Base-by-base conservation (phyloP, 176 grass and related monocot genomes). In the Oryza longistaminata region DNA sequence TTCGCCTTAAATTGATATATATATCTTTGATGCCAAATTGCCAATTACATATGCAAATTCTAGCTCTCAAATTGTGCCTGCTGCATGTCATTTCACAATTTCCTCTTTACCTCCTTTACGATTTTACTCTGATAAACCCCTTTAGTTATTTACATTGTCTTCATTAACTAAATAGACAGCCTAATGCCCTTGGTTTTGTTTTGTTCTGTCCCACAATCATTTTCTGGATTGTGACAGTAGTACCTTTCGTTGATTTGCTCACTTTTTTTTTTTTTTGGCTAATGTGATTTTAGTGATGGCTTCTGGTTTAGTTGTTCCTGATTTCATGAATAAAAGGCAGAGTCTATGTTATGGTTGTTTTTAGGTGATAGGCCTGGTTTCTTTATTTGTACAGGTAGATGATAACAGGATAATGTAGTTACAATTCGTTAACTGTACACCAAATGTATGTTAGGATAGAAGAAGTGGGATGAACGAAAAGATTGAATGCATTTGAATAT, bases 1-100 rank as follows among this genome's bases (percentile, higher is more conserved):
- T 69, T 75, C 33, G 11, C 83, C 73, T 61, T 34, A 46, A 79
- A 66, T 73, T 80, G 8, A 46, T n/a, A 19, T 65, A 45, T 24
- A 71, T 69, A 67, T 77, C 39, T 80, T 19, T 81, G 25, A 22
- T 68, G 34, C 70, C 11, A 65, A 64, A 37, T 83, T 58, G 34
- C 45, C 11, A 65, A 64, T 48, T 71, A 16, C 33, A 22, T 66
- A 1, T 16, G 39, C 64, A 66, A 68, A 80, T 22, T 49, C 46
- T 49, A 15, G 46, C 46, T 15, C 13, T 49, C 46, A 49, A 15
- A 49, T 14, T 49, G 46, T 15, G 13, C 46, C 46, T 11, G 13
- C 46, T 49, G 46, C 46, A 49, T 49, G 13, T 49, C 13, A 49
- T 49, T 46, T 46, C 2, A 46, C 2, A 3, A 46, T 46, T 49